Base-by-base conservation (phyloP, 352 stramenopile species). In the Phytophthora hibernalis region DNA sequence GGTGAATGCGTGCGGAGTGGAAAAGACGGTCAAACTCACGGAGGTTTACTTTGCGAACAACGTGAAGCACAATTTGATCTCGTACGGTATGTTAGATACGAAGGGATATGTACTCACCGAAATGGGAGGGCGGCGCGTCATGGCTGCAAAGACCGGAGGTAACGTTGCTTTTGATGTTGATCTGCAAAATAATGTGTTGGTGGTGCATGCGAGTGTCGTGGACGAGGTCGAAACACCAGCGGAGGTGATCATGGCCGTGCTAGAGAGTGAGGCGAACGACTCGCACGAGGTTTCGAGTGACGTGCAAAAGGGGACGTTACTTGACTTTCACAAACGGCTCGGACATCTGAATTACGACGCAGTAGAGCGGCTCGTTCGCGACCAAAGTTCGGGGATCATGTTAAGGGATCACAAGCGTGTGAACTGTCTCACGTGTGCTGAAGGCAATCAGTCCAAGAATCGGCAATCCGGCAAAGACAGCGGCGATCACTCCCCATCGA, bases 401-500 rank as follows among this genome's bases (percentile, higher is more conserved):
- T n/a, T n/a, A n/a, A n/a, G n/a, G n/a, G n/a, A n/a, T n/a, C n/a
- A n/a, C n/a, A n/a, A n/a, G n/a, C n/a, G n/a, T n/a, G n/a, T n/a
- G n/a, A n/a, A n/a, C n/a, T n/a, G n/a, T 12, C 33, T 40, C 7
- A 37, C 45, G 4, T 52, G 45, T 4, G 45, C 45, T 0, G 8
- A 52, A 18, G 45, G 45, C 2, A 52, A 52, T 37, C 45, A 52
- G 13, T 1, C 21, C 22, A 52, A 52, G 24, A 52, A 38, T 9
- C 3, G 12, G 0, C 21, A 52, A 22, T 52, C 45, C 0, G 35
- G 35, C 16, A 38, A 37, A 9, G 45, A 52, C 15, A 37, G 22
- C 8, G 24, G 45, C 5, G 30, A 26, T 11, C 24, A 52, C 21
- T 38, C 45, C 21, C 45, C 24, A 52, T 52, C 45, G 45, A 52